These are phyloP conservation scores for Crepidotus variabilis DNA, from an alignment of 768 basidiomycete species.

Conservation along the genomic window DNA sequence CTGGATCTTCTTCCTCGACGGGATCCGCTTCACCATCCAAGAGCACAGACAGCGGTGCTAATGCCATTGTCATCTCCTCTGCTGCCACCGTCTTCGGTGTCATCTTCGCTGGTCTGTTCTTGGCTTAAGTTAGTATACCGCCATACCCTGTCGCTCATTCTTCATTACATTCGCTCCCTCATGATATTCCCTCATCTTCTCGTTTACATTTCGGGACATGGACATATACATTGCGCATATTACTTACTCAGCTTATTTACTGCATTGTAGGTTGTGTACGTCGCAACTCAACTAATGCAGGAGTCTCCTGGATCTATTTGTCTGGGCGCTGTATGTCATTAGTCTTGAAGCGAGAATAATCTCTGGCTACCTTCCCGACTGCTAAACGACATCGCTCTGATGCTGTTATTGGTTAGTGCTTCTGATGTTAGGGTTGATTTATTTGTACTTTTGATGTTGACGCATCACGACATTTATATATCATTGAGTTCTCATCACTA, in stretches of 20 bases:
- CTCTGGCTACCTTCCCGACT: too few relatives aligned
- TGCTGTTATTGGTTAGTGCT: too few relatives aligned
- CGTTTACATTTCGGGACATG: neutral
- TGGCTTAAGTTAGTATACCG: slow-evolving; percentile 11
- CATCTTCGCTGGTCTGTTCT: slow-evolving; percentile 20
- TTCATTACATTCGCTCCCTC: neutral
- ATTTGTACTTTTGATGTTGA: too few relatives aligned
- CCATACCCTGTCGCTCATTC: neutral
- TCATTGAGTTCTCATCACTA: too few relatives aligned
- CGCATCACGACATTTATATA: too few relatives aligned
- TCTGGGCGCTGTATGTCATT: too few relatives aligned
- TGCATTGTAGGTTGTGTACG: neutral
- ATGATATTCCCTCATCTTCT: neutral
- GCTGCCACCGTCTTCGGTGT: slow-evolving; percentile 16
- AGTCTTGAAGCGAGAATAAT: too few relatives aligned
- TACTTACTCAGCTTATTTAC: neutral
- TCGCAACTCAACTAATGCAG: neutral
- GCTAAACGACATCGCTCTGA: too few relatives aligned
- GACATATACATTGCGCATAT: neutral
- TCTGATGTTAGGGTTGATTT: too few relatives aligned
- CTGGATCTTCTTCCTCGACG: neutral
- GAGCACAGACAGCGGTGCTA: slow-evolving; percentile 10
- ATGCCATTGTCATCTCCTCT: slow-evolving; percentile 13
- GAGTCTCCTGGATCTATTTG: too few relatives aligned
- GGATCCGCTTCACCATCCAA: neutral